These are phyloP conservation scores for Backusella circina DNA, from an alignment of 192 early-diverging fungal species.

Conservation along the genomic window DNA sequence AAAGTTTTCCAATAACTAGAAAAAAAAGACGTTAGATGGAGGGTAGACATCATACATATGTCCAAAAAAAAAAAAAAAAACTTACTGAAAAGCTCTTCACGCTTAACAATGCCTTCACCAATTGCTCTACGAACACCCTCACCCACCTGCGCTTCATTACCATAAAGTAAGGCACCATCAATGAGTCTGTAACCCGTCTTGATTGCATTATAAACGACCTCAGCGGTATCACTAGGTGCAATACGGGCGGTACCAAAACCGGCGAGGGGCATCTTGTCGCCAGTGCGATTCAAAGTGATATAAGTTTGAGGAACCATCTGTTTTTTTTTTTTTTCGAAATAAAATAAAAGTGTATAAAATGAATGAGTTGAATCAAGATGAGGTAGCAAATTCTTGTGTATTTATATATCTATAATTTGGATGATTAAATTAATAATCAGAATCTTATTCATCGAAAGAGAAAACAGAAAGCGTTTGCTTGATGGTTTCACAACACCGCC, in stretches of 20 bases:
- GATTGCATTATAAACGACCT: constrained; percentile 37
- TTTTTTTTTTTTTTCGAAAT: background rate
- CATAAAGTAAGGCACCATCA: constrained; percentile 58
- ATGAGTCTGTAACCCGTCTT: constrained; percentile 32
- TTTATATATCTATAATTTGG: no score
- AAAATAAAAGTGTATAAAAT: no score
- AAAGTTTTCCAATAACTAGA: constrained; percentile 43
- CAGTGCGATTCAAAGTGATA: constrained; percentile 34
- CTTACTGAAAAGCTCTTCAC: constrained; percentile 39
- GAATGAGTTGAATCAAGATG: no score
- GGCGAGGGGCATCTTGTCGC: constrained; percentile 47
- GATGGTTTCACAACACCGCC: no score
- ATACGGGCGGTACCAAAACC: constrained; percentile 52
- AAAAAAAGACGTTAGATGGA: background rate
- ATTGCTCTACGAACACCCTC: constrained; percentile 47
- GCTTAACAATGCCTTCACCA: constrained; percentile 45
- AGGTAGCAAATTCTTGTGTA: no score
- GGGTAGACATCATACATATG: no score
- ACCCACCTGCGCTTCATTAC: constrained; percentile 59
- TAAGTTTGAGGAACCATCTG: background rate
- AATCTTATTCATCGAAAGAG: no score
- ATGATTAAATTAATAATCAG: no score
- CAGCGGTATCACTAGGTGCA: no score
- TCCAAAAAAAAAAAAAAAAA: no score
- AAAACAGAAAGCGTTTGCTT: no score